Percentiles rank a stretch among this genome's conserved stretches.
Evolutionary conservation across 768 basidiomycete species (phyloP).

Genomic region (Hericium rajendrae): DNA sequence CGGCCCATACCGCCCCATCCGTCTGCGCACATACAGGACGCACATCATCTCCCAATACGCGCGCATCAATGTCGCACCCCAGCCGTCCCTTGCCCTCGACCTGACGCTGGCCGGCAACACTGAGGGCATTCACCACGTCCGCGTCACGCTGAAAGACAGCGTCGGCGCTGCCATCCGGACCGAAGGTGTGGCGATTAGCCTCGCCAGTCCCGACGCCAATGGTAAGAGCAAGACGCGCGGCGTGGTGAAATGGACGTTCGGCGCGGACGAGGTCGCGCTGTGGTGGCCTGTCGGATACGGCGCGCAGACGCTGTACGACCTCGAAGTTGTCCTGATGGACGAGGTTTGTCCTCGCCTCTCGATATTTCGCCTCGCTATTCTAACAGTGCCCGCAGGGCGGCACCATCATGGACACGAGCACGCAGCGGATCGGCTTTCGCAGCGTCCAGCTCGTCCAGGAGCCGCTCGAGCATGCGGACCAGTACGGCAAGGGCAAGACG

Average conservation of each 20-base stretch:
- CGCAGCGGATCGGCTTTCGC: slow-evolving; percentile 69
- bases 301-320: slow-evolving; percentile 64
- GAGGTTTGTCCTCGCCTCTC: slow-evolving; percentile 28
- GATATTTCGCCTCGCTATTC: neutral
- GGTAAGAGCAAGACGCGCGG: neutral
- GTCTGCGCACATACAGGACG: slow-evolving; percentile 57
- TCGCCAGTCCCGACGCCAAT: too few species aligned
- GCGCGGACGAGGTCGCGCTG: slow-evolving; percentile 48
- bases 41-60: slow-evolving; percentile 54
- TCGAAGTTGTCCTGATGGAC: slow-evolving; percentile 46
- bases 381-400: slow-evolving; percentile 30
- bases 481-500: slow-evolving; percentile 51
- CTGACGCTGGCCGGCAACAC: slow-evolving; percentile 31
- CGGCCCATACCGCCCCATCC: slow-evolving; percentile 82
- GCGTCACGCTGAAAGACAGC: too few species aligned
- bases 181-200: too few species aligned
- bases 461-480: slow-evolving; percentile 43
- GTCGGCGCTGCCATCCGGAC: too few species aligned
- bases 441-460: slow-evolving; percentile 70
- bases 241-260: slow-evolving; percentile 22
- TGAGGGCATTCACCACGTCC: slow-evolving; percentile 21
- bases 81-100: slow-evolving; percentile 39
- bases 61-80: slow-evolving; percentile 44
- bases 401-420: slow-evolving; percentile 37
- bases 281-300: slow-evolving; percentile 90